Evolutionary conservation across 2,329 filamentous ascomycete genomes (phyloP).

Genomic region (Rhinocladiella mackenziei): DNA sequence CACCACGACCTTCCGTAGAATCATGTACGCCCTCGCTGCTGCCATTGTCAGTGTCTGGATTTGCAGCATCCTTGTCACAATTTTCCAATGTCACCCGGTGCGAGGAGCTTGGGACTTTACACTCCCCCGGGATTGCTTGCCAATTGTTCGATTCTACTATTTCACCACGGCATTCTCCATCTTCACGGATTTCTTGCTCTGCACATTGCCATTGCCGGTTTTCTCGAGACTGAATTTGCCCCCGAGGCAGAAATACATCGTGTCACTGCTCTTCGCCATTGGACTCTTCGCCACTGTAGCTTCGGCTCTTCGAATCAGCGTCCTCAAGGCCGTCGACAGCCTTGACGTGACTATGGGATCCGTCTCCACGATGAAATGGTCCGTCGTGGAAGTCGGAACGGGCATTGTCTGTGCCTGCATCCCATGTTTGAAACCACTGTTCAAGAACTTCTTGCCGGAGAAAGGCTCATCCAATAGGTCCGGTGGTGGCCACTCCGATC

Average conservation of each 20-base stretch:
- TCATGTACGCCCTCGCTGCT: slow-evolving; percentile 23
- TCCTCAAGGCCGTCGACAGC: slow-evolving; percentile 39
- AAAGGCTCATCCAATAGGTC: slow-evolving; percentile 19
- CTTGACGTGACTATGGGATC: slow-evolving; percentile 38
- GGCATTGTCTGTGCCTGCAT: slow-evolving; percentile 44
- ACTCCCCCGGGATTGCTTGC: slow-evolving; percentile 40
- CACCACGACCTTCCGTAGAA: slow-evolving; percentile 19
- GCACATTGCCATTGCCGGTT: slow-evolving; percentile 49
- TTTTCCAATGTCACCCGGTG: slow-evolving; percentile 46
- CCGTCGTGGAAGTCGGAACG: slow-evolving; percentile 43
- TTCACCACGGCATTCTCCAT: slow-evolving; percentile 59
- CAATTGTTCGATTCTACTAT: slow-evolving; percentile 50
- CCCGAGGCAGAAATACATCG: slow-evolving; percentile 45
- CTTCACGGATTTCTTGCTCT: slow-evolving; percentile 55
- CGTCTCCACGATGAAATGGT: slow-evolving; percentile 46
- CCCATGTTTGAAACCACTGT: slow-evolving; percentile 42
- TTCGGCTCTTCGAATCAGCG: slow-evolving; percentile 47
- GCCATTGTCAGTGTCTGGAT: slow-evolving; percentile 27
- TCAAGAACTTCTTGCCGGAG: slow-evolving; percentile 41
- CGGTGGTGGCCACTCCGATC: slow-evolving; percentile 3
- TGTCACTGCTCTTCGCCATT: slow-evolving; percentile 49
- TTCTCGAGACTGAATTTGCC: slow-evolving; percentile 48
- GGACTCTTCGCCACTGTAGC: slow-evolving; percentile 50
- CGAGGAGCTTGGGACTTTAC: slow-evolving; percentile 40
- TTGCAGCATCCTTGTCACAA: slow-evolving; percentile 42